Percentiles rank a stretch among this genome's conserved stretches.
These are phyloP conservation scores for Nissolia schottii DNA, from an alignment of 306 rosid species.

Conservation along the genomic window DNA sequence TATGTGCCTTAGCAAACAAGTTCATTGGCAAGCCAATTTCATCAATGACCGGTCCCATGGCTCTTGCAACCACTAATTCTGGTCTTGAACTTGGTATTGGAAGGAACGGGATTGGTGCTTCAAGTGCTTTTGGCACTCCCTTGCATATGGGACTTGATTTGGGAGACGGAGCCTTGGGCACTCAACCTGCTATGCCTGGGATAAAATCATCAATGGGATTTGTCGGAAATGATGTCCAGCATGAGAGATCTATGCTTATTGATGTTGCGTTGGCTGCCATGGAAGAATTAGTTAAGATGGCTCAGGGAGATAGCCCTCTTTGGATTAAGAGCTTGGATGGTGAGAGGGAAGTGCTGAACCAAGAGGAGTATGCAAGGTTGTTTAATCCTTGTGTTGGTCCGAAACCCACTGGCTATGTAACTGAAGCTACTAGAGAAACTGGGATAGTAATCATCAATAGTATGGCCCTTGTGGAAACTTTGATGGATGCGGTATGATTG, in stretches of 20 bases:
- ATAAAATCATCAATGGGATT: slow-evolving; percentile 41
- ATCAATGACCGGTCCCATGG: slow-evolving; percentile 46
- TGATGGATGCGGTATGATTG: slow-evolving; percentile 81
- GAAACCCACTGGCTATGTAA: slow-evolving; percentile 43
- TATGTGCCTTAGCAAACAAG: slow-evolving; percentile 62
- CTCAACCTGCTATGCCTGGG: slow-evolving; percentile 34
- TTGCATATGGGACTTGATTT: slow-evolving; percentile 66
- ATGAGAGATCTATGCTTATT: slow-evolving; percentile 49
- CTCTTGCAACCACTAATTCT: slow-evolving; percentile 43
- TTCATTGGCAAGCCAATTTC: slow-evolving; percentile 81
- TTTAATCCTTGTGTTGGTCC: slow-evolving; percentile 58
- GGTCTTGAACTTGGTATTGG: slow-evolving; percentile 78
- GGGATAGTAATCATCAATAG: slow-evolving; percentile 62
- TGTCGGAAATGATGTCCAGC: slow-evolving; percentile 48
- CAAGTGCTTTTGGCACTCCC: slow-evolving; percentile 21
- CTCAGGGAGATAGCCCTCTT: slow-evolving; percentile 61
- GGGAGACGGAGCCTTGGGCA: slow-evolving; percentile 52
- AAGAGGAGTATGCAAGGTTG: slow-evolving; percentile 60
- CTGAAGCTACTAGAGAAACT: slow-evolving; percentile 76
- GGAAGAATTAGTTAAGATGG: slow-evolving; percentile 82
- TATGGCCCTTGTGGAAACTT: slow-evolving; percentile 67
- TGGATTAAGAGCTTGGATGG: slow-evolving; percentile 70
- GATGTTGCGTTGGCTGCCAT: slow-evolving; percentile 80
- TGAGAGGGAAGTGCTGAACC: slow-evolving; percentile 57
- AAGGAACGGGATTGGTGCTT: slow-evolving; percentile 55